These are phyloP conservation scores for Neurospora sp. DNA, from an alignment of 495 filamentous ascomycete genomes.

Conservation along the genomic window DNA sequence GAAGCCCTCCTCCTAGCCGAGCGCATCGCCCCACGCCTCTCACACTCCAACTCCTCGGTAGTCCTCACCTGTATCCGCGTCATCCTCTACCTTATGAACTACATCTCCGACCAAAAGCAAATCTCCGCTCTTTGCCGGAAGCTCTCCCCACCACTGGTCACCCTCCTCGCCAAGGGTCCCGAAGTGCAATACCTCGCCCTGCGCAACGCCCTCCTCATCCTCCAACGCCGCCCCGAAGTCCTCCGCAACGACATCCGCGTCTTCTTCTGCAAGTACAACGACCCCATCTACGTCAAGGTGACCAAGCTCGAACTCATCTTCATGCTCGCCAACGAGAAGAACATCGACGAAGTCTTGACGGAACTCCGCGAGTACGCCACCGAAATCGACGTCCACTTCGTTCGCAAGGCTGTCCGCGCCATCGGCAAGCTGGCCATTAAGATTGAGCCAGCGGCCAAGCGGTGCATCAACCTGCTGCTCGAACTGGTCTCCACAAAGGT, in stretches of 20 bases:
- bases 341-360: constrained; percentile 86
- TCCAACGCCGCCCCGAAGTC: constrained; percentile 94
- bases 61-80: constrained; percentile 93
- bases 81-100: constrained; percentile 97
- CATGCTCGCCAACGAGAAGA: constrained; percentile 94
- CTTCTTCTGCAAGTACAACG: constrained; percentile 99
- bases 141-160: constrained; percentile 94
- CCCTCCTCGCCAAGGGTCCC: constrained; percentile 86
- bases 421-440: constrained; percentile 98
- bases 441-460: constrained; percentile 86
- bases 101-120: constrained; percentile 89
- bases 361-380: constrained; percentile 96
- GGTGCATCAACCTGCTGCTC: constrained; percentile 86
- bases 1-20: constrained; percentile 89
- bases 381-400: constrained; percentile 99
- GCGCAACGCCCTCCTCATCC: constrained; percentile 86
- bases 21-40: constrained; percentile 84
- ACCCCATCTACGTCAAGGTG: constrained; percentile 94
- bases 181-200: constrained; percentile 98
- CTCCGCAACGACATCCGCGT: constrained; percentile 94
- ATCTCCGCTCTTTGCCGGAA: constrained; percentile 84
- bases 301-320: constrained; percentile 99
- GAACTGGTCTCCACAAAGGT: constrained; percentile 95
- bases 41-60: constrained; percentile 92
- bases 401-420: constrained; percentile 82